These are phyloP conservation scores for Casuarina equisetifolia DNA, from an alignment of 306 rosid species.

Conservation along the genomic window DNA sequence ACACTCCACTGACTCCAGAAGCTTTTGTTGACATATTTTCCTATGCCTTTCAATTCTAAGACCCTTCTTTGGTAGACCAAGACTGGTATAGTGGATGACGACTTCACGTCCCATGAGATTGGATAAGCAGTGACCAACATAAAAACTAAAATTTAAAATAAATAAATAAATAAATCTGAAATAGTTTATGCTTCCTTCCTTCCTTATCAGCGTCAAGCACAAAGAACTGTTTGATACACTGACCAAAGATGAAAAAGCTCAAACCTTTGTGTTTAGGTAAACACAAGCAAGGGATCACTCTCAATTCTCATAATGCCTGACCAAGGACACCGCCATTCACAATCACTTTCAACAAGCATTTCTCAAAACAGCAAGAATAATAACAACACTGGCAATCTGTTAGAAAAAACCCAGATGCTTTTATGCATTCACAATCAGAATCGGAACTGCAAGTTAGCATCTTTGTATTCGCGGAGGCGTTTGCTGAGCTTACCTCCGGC, in stretches of 20 bases:
- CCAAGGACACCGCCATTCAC: not conserved
- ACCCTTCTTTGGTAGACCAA: not conserved
- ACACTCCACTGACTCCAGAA: not conserved
- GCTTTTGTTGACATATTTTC: not conserved
- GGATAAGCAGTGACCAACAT: too few relatives aligned
- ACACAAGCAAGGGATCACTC: not conserved
- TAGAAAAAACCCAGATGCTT: not conserved
- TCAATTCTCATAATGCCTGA: not conserved
- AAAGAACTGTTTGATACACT: not conserved
- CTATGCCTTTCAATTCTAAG: too few relatives aligned
- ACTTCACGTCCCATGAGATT: too few relatives aligned
- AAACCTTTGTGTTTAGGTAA: not conserved
- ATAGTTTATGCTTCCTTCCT: not conserved
- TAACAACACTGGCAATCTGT: not conserved
- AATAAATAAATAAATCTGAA: not conserved
- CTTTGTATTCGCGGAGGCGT: not conserved
- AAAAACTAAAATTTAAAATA: not conserved
- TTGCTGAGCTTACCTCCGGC: slow-evolving; percentile 2
- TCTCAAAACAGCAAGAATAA: not conserved
- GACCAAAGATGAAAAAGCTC: not conserved
- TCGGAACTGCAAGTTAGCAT: not conserved
- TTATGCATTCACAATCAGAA: not conserved
- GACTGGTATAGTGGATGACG: not conserved
- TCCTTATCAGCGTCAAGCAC: not conserved
- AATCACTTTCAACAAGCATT: not conserved